Base-by-base conservation (phyloP, 2,329 filamentous ascomycete species). In the Talaromyces sp. region DNA sequence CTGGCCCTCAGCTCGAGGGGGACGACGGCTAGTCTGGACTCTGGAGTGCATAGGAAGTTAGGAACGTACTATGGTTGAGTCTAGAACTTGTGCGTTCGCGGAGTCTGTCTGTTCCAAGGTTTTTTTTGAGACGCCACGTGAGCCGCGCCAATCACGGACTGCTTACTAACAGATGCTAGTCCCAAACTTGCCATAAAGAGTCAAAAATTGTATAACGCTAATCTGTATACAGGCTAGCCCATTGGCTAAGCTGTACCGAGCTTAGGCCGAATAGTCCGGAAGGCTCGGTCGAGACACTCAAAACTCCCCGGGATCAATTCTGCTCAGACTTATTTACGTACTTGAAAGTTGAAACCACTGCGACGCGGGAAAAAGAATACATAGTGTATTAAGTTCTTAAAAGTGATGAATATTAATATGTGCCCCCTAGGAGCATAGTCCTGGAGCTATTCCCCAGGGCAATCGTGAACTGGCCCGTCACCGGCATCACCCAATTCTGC, bases 401-500 rank as follows among this genome's bases (percentile, higher is more conserved):
- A n/a, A n/a, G n/a, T n/a, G 52, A 52, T 61, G 33, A 7, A 23
- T 57, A 57, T 21, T 56, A 73, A 61, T 68, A 75, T 55, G 68
- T 66, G n/a, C 67, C 72, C 48, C 69, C 61, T 42, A 76, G 65
- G 12, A 70, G 69, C 35, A 76, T 61, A 69, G 76, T 69, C 42
- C 73, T 62, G 25, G 73, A 76, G 63, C 75, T 77, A n/a, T 69
- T 67, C 3, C 76, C 75, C 42, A 73, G 73, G 68, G 70, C 73
- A 21, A 77, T 71, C 31, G 67, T 67, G 63, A 76, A 75, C 54
- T 67, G 63, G 4, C 71, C 71, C 16, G 81, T 76, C 1, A 71
- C 74, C 1, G 84, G 81, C 74, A 87, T 80, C 1, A 86, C 81
- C 89, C 89, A 92, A 67, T 91, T 90, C 76, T 91, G 88, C 44